Base-by-base conservation (phyloP, 306 rosid genomes). In the Vigna trinervia region DNA sequence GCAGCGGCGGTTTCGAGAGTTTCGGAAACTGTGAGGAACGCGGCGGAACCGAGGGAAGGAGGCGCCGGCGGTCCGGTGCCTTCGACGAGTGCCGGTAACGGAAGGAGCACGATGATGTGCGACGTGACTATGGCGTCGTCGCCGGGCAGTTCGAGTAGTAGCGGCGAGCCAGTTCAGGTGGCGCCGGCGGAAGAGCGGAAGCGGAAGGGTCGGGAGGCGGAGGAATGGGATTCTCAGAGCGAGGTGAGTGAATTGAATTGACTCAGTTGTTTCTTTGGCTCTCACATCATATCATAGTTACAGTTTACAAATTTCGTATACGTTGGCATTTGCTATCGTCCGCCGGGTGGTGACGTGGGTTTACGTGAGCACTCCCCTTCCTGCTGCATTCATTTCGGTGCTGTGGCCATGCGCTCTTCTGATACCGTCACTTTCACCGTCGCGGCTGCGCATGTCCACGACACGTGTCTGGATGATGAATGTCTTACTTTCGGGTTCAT, bases 71-170 rank as follows among this genome's bases (percentile, higher is more conserved):
- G 12, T 6, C 80, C 79, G 26, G 85, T 46, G 12, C 81, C 64
- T 59, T 48, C 62, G 6, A 75, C 82, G 48, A 58, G 83, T 0
- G 74, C 22, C 32, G 85, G 77, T 12, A 71, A 71, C 10, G 88
- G 54, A 56, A 86, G 51, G 85, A 88, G 81, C 20, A 66, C 67
- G 71, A 58, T 43, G 69, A 69, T 78, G 28, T 84, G 82, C 66
- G 96, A 87, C 34, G 54, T 76, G 85, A 83, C 86, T 9, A 81
- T 83, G 56, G 73, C 86, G 3, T 85, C 97, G 10, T 91, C 97
- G 0, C 86, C 92, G 11, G 91, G 87, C 0, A 86, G 80, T 46
- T 89, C 93, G 3, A 84, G 90, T 39, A 88, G 80, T 4, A 88
- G 90, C n/a, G 86, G 69, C 0, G 96, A 92, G 56, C 72, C 78